A percentile compares a stretch with the other conserved stretches of the same genome.
phyloP scores from a whole-genome alignment of 2,329 filamentous ascomycete species.

The Colletotrichum spinosum region DNA sequence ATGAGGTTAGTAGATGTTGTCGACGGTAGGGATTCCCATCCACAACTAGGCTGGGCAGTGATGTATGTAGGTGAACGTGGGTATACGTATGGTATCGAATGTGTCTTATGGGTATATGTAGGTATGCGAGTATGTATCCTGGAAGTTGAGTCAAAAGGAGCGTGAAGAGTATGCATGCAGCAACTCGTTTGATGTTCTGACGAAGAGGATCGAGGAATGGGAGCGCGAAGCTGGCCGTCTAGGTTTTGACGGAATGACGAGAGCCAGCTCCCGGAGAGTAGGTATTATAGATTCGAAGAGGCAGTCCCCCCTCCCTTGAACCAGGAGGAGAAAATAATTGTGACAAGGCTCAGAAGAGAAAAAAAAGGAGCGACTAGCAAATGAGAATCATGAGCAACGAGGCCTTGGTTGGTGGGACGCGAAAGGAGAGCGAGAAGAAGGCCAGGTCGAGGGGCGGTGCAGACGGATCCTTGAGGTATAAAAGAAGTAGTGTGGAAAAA shows the following conservation, averaged over 20 bases:
- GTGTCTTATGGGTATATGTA: conserved; percentile 23
- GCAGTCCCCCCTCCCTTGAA: conserved; percentile 47
- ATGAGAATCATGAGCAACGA: conserved; percentile 51
- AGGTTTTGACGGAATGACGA: conserved; percentile 58
- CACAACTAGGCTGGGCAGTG: conserved; percentile 14
- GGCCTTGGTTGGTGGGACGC: conserved; percentile 55
- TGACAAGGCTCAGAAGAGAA: conserved; percentile 41
- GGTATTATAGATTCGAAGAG: conserved; percentile 55
- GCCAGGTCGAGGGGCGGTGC: conserved; percentile 60
- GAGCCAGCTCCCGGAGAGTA: conserved; percentile 63
- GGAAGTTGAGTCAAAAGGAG: conserved; percentile 49
- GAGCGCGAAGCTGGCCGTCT: conserved; percentile 50
- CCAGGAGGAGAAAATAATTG: conserved; percentile 42
- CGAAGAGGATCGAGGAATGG: conserved; percentile 38
- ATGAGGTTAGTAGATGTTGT: conserved; percentile 46
- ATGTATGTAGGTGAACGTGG: conserved; percentile 11
- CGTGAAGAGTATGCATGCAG: conserved; percentile 55
- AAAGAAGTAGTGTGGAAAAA: conserved; percentile 58
- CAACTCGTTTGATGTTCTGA: conserved; percentile 54
- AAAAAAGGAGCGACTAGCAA: conserved; percentile 64
- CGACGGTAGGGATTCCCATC: conserved; percentile 42
- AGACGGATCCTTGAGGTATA: conserved; percentile 62
- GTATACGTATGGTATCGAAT: conserved; percentile 3
- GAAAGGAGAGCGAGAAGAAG: conserved; percentile 54
- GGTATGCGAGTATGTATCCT: conserved; percentile 39